These are phyloP conservation scores for Cyberlindnera xishuangbannaensis DNA, from an alignment of 805 yeast genomes.

Conservation along the genomic window DNA sequence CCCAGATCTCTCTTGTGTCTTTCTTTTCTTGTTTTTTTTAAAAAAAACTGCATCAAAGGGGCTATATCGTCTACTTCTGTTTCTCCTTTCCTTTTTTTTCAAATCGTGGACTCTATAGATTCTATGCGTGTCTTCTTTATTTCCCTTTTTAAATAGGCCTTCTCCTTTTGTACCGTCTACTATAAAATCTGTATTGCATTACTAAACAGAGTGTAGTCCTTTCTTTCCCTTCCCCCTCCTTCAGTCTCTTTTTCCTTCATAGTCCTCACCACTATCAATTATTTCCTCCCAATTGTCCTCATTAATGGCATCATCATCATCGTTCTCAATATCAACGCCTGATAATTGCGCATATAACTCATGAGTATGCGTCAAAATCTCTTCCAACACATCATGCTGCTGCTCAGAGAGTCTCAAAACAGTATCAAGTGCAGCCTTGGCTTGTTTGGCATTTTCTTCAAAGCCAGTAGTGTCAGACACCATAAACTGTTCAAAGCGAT, in stretches of 20 bases:
- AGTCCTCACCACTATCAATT: slow-evolving; percentile 34
- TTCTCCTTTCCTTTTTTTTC: background rate
- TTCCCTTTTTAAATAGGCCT: too few species aligned
- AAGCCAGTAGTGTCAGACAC: slow-evolving; percentile 9
- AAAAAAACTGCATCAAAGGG: too few species aligned
- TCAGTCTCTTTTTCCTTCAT: too few species aligned
- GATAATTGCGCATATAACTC: slow-evolving; percentile 41
- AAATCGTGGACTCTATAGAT: too few species aligned
- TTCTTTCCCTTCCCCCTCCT: too few species aligned
- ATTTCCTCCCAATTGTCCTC: slow-evolving; percentile 48
- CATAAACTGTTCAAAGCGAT: slow-evolving; percentile 19
- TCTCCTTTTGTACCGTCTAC: too few species aligned
- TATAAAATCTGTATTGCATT: too few species aligned
- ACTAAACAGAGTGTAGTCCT: too few species aligned
- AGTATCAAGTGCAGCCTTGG: slow-evolving; percentile 10
- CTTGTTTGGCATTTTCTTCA: slow-evolving; percentile 15
- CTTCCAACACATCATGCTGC: slow-evolving; percentile 51
- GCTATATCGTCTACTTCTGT: background rate
- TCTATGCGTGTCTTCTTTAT: too few species aligned
- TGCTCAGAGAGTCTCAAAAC: slow-evolving; percentile 17
- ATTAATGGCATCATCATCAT: slow-evolving; percentile 29
- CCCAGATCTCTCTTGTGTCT: too few species aligned
- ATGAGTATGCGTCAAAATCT: slow-evolving; percentile 48
- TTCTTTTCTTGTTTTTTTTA: too few species aligned
- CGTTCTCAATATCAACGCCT: slow-evolving; percentile 56